Base-by-base conservation (phyloP, 208 protist species). In the Entamoeba moshkovskii region DNA sequence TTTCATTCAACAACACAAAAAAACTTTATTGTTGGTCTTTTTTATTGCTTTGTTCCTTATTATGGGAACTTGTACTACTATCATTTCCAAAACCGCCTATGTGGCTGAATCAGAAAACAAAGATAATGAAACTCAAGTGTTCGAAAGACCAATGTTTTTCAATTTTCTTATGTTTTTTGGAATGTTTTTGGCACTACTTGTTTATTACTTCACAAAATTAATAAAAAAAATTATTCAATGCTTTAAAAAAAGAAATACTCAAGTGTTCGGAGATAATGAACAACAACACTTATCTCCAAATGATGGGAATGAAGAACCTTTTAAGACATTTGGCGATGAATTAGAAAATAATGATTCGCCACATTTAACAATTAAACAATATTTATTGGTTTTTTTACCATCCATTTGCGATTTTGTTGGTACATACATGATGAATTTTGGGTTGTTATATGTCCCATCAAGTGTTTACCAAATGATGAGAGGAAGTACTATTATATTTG, bases 401-500 rank as follows among this genome's bases (percentile, higher is more conserved):
- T n/a, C 94, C 15, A 29, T 94, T 22, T 97, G 97, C 1, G 97
- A 98, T 93, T 96, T 98, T 92, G 49, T 97, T 6, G 97, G 97
- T 5, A 97, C 96, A 52, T 96, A 97, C 22, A 94, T 98, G 22
- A 97, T 98, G 94, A 97, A 97, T 94, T 94, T 98, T n/a, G 97
- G 97, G 91, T 96, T 98, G 92, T 96, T 96, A 42, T 96, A 97
- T 38, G 98, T 98, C n/a, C 95, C 96, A 94, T 97, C 97, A 18
- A 98, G 96, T n/a, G 96, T 98, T 5, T 98, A 97, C 92, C 97
- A 98, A 95, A 98, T 98, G 97, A 95, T 98, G 92, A 96, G 97
- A 93, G 98, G 97, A 6, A 95, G 97, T 25, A 97, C 97, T 52
- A 96, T 98, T 33, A 95, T 98, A 73, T 98, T 98, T 95, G 96